Evolutionary conservation across 2,329 filamentous ascomycete species (phyloP), one percentile per base, ranked within the genome.

Genomic region (Didymella pomorum): DNA sequence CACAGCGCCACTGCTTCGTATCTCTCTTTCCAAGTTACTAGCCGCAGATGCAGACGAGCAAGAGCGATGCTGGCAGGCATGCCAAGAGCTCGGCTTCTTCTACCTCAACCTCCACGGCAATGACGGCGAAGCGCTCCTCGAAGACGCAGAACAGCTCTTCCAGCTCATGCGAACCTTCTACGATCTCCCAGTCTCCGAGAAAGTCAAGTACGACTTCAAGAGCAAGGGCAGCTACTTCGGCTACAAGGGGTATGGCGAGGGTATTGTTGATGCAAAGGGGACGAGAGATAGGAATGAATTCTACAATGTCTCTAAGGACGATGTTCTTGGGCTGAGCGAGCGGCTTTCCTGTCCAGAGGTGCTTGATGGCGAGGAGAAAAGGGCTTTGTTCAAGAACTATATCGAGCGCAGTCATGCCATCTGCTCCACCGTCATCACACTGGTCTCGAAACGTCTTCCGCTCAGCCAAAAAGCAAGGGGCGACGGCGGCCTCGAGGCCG

Each of bases 241-340:
- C 4, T 76, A 77, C 49, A 83, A 83, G 64, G 79, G 78, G 0
- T 79, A 78, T 43, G 83, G 84, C 3, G 78, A 75, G 16, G 77
- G 76, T 4, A 69, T 82, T 0, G 74, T 83, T 11, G 83, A 86
- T 62, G 71, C 71, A 6, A 58, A 78, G 20, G 84, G 84, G 0
- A 84, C 80, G 6, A 69, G 72, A 25, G 83, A 85, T 61, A 71
- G 80, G 35, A 83, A 84, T 60, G 83, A 86, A 60, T 84, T 84
- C 56, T 85, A 84, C 70, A 85, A 85, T 69, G 79, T 84, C 23
- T 81, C 80, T 11, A 85, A 85, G 74, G 82, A 85, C 63, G 82
- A 84, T 52, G 78, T 85, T 29, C 63, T 85, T 3, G 76, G 70
- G 21, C 49, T 79, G 3, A 72, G 71, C 2, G 59, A 33, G 0